Conservation (phyloP, 495 filamentous ascomycete species). For the Pseudotulostoma volvatum region DNA sequence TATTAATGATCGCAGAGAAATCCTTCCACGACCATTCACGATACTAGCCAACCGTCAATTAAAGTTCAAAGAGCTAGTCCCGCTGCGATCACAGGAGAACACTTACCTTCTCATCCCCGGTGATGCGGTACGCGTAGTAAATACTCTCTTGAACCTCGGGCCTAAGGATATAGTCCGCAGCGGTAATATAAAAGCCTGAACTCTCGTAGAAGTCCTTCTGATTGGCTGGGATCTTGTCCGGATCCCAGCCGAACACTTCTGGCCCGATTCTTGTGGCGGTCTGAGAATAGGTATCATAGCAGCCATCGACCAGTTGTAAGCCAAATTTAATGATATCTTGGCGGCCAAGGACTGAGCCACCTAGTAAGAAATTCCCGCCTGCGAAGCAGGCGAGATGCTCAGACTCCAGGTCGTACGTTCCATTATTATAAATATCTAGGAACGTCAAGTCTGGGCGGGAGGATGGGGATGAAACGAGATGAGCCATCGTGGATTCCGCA, state of each 20-base stretch:
- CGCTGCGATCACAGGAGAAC: neutral
- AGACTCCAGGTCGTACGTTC: slow-evolving; percentile 31
- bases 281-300: slow-evolving; percentile 53
- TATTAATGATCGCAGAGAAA: slow-evolving; percentile 52
- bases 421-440: slow-evolving; percentile 44
- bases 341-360: slow-evolving; percentile 50
- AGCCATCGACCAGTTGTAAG: slow-evolving; percentile 53
- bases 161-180: slow-evolving; percentile 46
- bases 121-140: slow-evolving; percentile 76
- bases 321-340: slow-evolving; percentile 59
- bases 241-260: slow-evolving; percentile 59
- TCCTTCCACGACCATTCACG: slow-evolving; percentile 77
- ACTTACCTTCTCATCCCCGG: slow-evolving; percentile 39
- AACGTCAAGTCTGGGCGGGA: slow-evolving; percentile 60
- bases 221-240: slow-evolving; percentile 24
- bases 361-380: slow-evolving; percentile 75
- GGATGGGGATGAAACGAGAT: slow-evolving; percentile 57
- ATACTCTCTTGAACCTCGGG: slow-evolving; percentile 79
- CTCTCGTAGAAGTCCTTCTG: slow-evolving; percentile 42
- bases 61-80: slow-evolving; percentile 1
- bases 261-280: slow-evolving; percentile 65
- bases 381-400: slow-evolving; percentile 71
- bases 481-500: slow-evolving; percentile 56
- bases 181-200: slow-evolving; percentile 61
- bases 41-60: slow-evolving; percentile 37